Base-by-base conservation (phyloP, 169 alveolate species). In the Perkinsus chesapeaki region DNA sequence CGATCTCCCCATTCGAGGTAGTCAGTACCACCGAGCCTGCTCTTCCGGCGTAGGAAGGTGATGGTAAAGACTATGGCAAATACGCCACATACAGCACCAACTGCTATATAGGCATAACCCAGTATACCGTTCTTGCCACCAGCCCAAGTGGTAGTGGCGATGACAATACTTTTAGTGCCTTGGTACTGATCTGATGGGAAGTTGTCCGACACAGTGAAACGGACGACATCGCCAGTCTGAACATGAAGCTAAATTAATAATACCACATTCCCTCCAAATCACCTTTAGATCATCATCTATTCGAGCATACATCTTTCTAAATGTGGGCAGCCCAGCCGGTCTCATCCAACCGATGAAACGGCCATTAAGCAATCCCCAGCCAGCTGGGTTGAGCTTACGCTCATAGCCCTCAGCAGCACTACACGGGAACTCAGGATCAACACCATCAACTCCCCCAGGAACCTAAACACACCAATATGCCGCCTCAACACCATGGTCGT, bases 311-410 rank as follows among this genome's bases (percentile, higher is more conserved):
- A 94, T 92, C 90, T 94, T 95, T 60, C 96, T 93, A 93, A 95
- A 95, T 92, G 93, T 93, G 31, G 97, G 95, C 39, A 95, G 23
- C 9, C 95, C 96, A 36, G 97, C 96, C 0, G 95, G 94, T 73
- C 96, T 94, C 96, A 95, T 94, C 97, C 97, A 95, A 34, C 94
- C 96, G 72, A 94, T 94, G 91, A 95, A 94, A 47, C 94, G 95
- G 82, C 82, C 82, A 60, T 60, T 60, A 7, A 60, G 82, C 7
- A 60, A 34, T 20, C 31, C 82, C 82, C 82, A 60, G 31, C 82
- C 82, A 27, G 82, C 82, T 1, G 82, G 82, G 82, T 60, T 60
- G 82, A 60, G 82, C 27, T 60, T 60, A 7, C 82, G 82, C 82
- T 60, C 82, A 34, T 60, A 60, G 3, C 82, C 82, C 82, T 60